phyloP scores from a whole-genome alignment of 805 yeast species.

The Nakazawaea anatomiae region DNA sequence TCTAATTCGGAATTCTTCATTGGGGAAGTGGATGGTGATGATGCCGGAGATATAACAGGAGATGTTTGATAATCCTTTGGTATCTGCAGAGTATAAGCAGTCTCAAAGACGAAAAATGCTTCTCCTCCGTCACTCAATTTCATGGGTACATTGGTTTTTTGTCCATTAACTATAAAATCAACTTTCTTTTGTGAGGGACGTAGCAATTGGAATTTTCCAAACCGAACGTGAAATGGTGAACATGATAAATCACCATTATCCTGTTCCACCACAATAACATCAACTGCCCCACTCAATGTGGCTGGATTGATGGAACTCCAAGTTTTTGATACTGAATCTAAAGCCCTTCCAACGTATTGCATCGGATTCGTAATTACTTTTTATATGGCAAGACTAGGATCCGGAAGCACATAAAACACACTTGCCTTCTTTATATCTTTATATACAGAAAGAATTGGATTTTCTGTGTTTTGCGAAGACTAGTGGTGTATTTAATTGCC shows the following conservation, averaged over 20 bases:
- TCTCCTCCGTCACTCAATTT: constrained; percentile 97
- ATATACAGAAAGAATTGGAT: background rate
- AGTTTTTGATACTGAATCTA: constrained; percentile 91
- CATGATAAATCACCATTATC: constrained; percentile 77
- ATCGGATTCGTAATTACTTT: constrained; percentile 28
- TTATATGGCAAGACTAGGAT: too few relatives aligned
- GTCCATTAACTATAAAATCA: constrained; percentile 80
- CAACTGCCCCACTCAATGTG: constrained; percentile 94
- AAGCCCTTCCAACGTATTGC: constrained; percentile 97
- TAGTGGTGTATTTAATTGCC: background rate
- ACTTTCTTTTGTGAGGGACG: constrained; percentile 95
- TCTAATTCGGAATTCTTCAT: constrained; percentile 20
- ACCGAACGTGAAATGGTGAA: constrained; percentile 94
- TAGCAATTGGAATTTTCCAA: constrained; percentile 88
- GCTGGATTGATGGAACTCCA: constrained; percentile 98
- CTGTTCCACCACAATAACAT: constrained; percentile 90
- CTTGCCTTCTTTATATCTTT: background rate
- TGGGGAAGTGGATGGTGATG: constrained; percentile 31
- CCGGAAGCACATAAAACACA: too few relatives aligned
- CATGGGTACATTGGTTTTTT: constrained; percentile 82
- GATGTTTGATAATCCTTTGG: constrained; percentile 80
- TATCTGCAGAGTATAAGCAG: constrained; percentile 52
- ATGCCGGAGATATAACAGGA: constrained; percentile 78
- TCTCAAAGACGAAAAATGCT: constrained; percentile 94
- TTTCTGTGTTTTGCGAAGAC: background rate